phyloP scores from a whole-genome alignment of 139 green algal species.

The Chlamydomonas schloesseri region DNA sequence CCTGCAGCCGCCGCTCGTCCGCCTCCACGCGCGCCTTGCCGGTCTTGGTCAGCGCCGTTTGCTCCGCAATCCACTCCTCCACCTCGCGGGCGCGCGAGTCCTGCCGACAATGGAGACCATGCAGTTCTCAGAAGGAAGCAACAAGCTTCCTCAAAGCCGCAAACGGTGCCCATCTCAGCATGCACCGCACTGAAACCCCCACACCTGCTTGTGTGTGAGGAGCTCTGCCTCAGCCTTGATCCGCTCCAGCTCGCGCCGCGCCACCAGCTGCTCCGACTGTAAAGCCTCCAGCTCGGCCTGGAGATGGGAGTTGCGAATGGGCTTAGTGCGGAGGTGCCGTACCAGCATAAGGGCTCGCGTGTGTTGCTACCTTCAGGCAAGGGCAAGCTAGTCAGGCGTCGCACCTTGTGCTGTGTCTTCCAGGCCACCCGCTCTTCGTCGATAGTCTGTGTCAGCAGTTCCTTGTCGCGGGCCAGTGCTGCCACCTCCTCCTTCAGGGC shows the following conservation, averaged over 20 bases:
- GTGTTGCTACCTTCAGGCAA: no score
- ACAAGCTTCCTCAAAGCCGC: background rate
- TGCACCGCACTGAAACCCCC: no score
- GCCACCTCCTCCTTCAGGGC: conserved; percentile 26
- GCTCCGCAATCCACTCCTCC: conserved; percentile 37
- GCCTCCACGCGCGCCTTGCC: background rate
- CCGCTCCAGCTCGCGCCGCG: conserved; percentile 10
- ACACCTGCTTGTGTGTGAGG: conserved; percentile 28
- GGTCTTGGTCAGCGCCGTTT: background rate
- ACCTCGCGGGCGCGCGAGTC: conserved; percentile 14
- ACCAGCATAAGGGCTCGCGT: no score
- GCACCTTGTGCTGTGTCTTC: conserved; percentile 28
- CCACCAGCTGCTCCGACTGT: conserved; percentile 8
- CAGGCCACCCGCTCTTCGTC: conserved; percentile 12
- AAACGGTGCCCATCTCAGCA: background rate
- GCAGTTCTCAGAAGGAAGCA: background rate
- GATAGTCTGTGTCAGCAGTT: background rate
- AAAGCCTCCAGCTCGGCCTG: conserved; percentile 16
- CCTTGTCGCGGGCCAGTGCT: background rate
- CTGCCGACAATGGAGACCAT: background rate
- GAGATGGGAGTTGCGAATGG: background rate
- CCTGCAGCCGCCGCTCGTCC: conserved; percentile 36
- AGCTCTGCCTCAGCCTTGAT: conserved; percentile 9
- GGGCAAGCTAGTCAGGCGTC: background rate
- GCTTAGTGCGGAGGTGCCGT: no score